Percentiles rank a stretch among this genome's conserved stretches.
Evolutionary conservation across 305 asterid genomes (phyloP).

Genomic region (Solanum hybrid): DNA sequence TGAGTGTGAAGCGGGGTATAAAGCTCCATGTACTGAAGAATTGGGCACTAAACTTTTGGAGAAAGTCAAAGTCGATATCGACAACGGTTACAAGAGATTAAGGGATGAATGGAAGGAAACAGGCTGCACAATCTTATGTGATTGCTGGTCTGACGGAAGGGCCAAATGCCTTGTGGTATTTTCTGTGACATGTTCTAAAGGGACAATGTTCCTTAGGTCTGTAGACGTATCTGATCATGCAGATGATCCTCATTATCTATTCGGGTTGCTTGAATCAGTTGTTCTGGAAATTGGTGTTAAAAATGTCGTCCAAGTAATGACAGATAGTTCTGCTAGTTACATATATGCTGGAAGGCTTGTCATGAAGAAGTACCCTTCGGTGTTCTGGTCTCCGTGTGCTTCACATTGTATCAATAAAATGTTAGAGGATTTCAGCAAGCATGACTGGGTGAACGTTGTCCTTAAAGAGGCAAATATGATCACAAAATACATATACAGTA

Average conservation of each 20-base stretch:
- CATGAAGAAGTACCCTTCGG: conserved; percentile 31
- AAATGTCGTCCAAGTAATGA: conserved; percentile 33
- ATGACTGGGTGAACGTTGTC: conserved; percentile 33
- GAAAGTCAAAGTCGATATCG: conserved; percentile 21
- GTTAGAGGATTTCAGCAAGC: conserved; percentile 35
- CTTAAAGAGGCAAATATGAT: conserved; percentile 30
- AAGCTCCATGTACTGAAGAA: conserved; percentile 26
- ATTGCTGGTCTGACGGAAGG: conserved; percentile 26
- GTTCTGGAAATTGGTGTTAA: conserved; percentile 36
- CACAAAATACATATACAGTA: conserved; percentile 19
- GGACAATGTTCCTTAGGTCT: conserved; percentile 33
- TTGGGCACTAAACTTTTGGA: conserved; percentile 22
- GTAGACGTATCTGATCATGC: conserved; percentile 26
- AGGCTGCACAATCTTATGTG: conserved; percentile 38
- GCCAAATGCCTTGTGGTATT: conserved; percentile 23
- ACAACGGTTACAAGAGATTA: conserved; percentile 11
- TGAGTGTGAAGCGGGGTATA: conserved; percentile 33
- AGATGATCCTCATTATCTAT: conserved; percentile 30
- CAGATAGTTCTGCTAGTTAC: conserved; percentile 19
- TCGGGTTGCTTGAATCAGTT: conserved; percentile 30
- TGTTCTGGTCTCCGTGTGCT: conserved; percentile 50
- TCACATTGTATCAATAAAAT: conserved; percentile 27
- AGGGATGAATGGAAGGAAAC: conserved; percentile 36
- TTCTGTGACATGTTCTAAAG: conserved; percentile 38
- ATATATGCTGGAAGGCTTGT: conserved; percentile 34